phyloP scores from a whole-genome alignment of 768 basidiomycete species.

The Pisolithus microcarpus region DNA sequence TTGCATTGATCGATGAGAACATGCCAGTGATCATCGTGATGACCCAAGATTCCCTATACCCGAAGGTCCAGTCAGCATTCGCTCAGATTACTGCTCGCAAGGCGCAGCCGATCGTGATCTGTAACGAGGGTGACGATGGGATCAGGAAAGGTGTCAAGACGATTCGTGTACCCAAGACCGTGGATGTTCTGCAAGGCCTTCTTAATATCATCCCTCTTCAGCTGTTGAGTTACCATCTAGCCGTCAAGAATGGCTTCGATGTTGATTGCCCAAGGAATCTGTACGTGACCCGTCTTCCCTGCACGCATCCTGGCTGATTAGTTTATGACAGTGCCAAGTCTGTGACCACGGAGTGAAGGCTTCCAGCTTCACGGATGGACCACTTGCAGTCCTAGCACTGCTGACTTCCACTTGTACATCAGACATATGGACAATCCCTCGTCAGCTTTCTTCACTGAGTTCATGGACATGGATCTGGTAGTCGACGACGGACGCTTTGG shows the following conservation, averaged over 20 bases:
- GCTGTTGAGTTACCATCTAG: conserved; percentile 91
- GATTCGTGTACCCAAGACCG: conserved; percentile 90
- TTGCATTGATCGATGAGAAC: conserved; percentile 96
- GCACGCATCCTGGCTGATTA: conserved; percentile 5
- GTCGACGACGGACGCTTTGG: conserved; percentile 23
- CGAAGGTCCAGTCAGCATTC: conserved; percentile 95
- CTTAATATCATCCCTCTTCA: conserved; percentile 97
- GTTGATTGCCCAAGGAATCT: conserved; percentile 98
- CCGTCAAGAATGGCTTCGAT: conserved; percentile 91
- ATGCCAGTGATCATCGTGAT: conserved; percentile 99
- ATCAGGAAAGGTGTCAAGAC: conserved; percentile 73
- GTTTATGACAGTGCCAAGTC: conserved; percentile 55
- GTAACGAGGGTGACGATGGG: conserved; percentile 84
- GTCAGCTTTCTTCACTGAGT: conserved; percentile 8
- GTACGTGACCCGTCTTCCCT: conserved; percentile 38
- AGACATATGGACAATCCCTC: conserved; percentile 9
- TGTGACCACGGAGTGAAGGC: conserved; percentile 59
- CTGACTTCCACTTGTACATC: neutral
- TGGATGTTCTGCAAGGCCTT: conserved; percentile 91
- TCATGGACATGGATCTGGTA: conserved; percentile 19
- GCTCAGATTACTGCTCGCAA: conserved; percentile 97
- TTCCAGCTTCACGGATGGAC: neutral
- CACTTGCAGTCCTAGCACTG: neutral
- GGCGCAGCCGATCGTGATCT: conserved; percentile 90
- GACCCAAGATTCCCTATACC: conserved; percentile 97